Evolutionary conservation across 805 yeast genomes (phyloP), one percentile per base, ranked within the genome.

Genomic region (Scheffersomyces spartinae): DNA sequence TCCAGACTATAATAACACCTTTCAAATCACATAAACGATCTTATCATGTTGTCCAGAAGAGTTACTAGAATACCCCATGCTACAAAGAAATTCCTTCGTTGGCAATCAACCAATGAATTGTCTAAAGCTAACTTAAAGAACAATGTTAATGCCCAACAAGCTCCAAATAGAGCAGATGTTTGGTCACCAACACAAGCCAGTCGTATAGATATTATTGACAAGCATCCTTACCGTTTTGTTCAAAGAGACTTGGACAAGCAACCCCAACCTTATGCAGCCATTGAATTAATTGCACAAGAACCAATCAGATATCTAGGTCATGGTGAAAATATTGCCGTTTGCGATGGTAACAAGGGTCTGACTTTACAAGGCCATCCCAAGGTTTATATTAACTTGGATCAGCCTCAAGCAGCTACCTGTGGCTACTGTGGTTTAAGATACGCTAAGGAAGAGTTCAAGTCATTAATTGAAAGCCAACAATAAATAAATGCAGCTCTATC

Each of bases 231-330:
- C 26, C 64, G 86, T 39, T 82, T 82, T 42, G 69, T 75, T 25
- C 93, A 80, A 41, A 69, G 58, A 35, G 84, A 82, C 43, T 56
- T 82, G 29, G 52, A 55, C 5, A 45, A 55, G 23, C 91, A 82
- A 55, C 94, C 94, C 28, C 68, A 65, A 41, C 84, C 94, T 5
- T 71, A 72, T 34, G 81, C 93, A 21, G 94, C 93, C 29, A 83
- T 83, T 43, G 91, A 83, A 23, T 64, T 83, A 50, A 79, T 83
- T 39, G 75, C 78, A 17, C 57, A 75, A 44, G 73, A 74, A 43
- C 94, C 94, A 3, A 56, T 82, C 21, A 59, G 71, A 38, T 78
- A 67, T 43, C 57, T 82, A 32, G 42, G 53, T 20, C 67, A 63
- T 34, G 42, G 39, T 23, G 66, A 59, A 17, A 64, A 72, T 40